A percentile compares a stretch with the other conserved stretches of the same genome.
Conservation (phyloP, 805 yeast genomes). For the Myxozyma vanderwaltii region DNA sequence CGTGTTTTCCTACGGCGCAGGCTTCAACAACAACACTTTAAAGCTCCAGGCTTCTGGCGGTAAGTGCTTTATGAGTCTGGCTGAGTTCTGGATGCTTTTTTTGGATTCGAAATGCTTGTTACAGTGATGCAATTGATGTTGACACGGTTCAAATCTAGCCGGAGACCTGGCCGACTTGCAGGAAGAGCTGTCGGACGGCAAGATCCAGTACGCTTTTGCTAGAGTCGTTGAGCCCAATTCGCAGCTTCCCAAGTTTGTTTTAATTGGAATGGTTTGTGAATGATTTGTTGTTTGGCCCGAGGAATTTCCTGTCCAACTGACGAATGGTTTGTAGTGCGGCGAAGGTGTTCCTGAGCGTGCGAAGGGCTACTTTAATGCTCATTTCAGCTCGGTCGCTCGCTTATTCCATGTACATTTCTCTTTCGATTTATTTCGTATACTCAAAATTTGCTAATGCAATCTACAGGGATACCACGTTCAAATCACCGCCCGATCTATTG, state of each 20-base stretch:
- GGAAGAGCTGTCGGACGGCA: slow-evolving; percentile 79
- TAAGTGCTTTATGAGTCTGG: slow-evolving; percentile 19
- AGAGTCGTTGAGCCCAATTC: slow-evolving; percentile 90
- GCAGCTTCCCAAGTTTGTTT: slow-evolving; percentile 77
- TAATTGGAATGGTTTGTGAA: slow-evolving; percentile 73
- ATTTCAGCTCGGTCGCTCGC: slow-evolving; percentile 45
- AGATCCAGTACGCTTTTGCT: slow-evolving; percentile 86
- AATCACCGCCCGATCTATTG: slow-evolving; percentile 91
- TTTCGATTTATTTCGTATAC: background rate
- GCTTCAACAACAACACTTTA: slow-evolving; percentile 46
- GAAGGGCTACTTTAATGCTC: slow-evolving; percentile 49
- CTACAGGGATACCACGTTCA: slow-evolving; percentile 84
- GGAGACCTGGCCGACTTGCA: slow-evolving; percentile 78
- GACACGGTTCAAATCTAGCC: slow-evolving; percentile 32
- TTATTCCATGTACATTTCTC: slow-evolving; percentile 39
- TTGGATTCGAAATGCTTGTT: background rate
- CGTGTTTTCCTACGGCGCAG: slow-evolving; percentile 72
- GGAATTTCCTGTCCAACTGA: background rate
- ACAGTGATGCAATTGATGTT: background rate
- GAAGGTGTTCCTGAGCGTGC: slow-evolving; percentile 76
- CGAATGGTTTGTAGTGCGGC: slow-evolving; percentile 57
- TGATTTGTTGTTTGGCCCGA: background rate
- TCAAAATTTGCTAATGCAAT: background rate
- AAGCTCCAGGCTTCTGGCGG: slow-evolving; percentile 45
- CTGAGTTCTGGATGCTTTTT: background rate